Conservation (phyloP, 495 filamentous ascomycete genomes). For the Lophiostoma macrostomum region DNA sequence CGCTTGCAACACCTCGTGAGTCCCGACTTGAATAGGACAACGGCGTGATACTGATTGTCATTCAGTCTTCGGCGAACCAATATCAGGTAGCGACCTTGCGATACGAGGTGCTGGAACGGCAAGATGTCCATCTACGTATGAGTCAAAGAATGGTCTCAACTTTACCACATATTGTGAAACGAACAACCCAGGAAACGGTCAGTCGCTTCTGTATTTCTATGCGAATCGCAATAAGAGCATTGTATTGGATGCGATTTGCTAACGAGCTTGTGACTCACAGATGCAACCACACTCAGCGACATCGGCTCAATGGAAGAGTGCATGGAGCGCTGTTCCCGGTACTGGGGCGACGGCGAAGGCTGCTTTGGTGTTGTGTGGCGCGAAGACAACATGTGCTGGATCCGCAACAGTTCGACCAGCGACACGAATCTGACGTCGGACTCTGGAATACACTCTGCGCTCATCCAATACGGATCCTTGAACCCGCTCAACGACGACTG, state of each 20-base stretch:
- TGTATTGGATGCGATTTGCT: neutral
- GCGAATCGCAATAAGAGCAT: neutral
- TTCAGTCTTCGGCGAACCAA: slow-evolving; percentile 2
- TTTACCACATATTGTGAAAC: slow-evolving; percentile 23
- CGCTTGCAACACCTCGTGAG: slow-evolving; percentile 12
- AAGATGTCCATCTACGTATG: slow-evolving; percentile 8
- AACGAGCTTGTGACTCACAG: neutral
- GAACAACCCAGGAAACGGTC: slow-evolving; percentile 14
- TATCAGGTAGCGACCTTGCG: neutral
- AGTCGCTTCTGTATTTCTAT: neutral
- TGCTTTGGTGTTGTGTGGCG: slow-evolving; percentile 25
- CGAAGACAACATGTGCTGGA: slow-evolving; percentile 17
- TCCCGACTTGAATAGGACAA: neutral
- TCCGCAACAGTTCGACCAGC: slow-evolving; percentile 3
- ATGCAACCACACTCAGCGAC: neutral
- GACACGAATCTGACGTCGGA: neutral
- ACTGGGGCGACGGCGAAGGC: slow-evolving; percentile 21
- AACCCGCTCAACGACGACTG: slow-evolving; percentile 7
- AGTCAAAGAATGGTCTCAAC: slow-evolving; percentile 18
- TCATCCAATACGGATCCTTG: slow-evolving; percentile 1
- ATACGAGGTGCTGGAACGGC: neutral
- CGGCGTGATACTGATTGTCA: neutral
- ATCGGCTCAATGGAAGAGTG: slow-evolving; percentile 22
- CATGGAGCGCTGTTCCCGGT: slow-evolving; percentile 28
- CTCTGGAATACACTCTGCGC: slow-evolving; percentile 5